Base-by-base conservation (phyloP, 495 filamentous ascomycete species). In the Sabuloglossum arenarium region DNA sequence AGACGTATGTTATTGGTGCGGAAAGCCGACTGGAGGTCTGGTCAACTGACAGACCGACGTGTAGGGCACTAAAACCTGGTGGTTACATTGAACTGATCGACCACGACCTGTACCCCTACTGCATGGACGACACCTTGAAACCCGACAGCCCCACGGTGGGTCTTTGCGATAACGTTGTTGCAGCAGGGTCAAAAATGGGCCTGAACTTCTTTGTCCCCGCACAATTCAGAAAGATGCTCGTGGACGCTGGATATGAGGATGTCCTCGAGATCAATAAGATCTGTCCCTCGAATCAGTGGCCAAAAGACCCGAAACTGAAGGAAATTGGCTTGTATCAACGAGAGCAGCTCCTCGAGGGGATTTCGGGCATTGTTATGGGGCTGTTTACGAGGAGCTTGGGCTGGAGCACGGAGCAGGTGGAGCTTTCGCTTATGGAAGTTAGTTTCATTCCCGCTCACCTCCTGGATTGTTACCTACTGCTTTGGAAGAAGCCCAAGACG, bases 1-100 rank as follows among this genome's bases (percentile, higher is more conserved):
- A 32, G 30, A 11, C 11, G 30, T 5, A 32, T 32, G 11, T 4
- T 32, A 32, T 4, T 32, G 75, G 76, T 49, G 77, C n/a, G n/a
- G n/a, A n/a, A n/a, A n/a, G 71, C 30, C 79, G 73, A 65, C 62
- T 79, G 37, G 77, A 79, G 57, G 61, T 75, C 55, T 68, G 74
- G 54, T 75, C 78, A 54, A 61, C 73, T 29, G 60, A 63, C 30
- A 65, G 66, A 45, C 57, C 56, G 55, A 63, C 72, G 23, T 54
- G 56, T 53, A 64, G 72, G 59, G 71, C 75, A 52, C 65, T 80
- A 2, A 70, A 71, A 29, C 78, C 80, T 4, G 74, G 77, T n/a
- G 81, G 79, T 28, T 81, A 70, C 56, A 66, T 79, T 57, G 82
- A 85, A 64, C 69, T 80, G 23, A 70, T 76, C 32, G 74, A 79